Evolutionary conservation across 2,329 filamentous ascomycete genomes (phyloP), one percentile per base, ranked within the genome.

Genomic region (Coleophoma crateriformis): DNA sequence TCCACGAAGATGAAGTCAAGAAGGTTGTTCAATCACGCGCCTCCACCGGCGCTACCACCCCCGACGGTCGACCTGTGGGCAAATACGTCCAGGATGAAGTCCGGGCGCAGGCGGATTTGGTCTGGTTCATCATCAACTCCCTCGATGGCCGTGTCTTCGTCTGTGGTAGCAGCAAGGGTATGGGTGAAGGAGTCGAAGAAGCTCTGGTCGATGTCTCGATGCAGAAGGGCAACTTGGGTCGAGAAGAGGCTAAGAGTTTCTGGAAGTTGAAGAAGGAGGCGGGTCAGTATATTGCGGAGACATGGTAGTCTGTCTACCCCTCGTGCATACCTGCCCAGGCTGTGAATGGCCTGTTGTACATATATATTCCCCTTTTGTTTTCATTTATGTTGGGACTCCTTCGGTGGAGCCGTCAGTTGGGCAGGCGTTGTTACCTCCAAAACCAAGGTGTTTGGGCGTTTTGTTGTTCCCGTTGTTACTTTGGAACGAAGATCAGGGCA

Each of bases 21-120:
- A 86, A 83, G 39, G 87, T 94, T 1, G 85, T 91, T 11, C 82
- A 94, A 68, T 88, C 81, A 58, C 84, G 84, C 47, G 78, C 76
- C 45, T 88, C 87, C 42, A 42, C 17, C 11, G 27, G 39, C 12
- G 15, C 32, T 8, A 7, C 45, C 13, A 46, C 45, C 8, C 17
- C 17, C 15, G 52, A 48, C 11, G 60, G 58, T 8, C 54, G 45
- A 27, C 54, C 54, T 17, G 87, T 90, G 59, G 88, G 89, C 55
- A 85, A 87, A 57, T 99, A 99, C 64, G 94, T 99, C 2, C 94
- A 99, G 66, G 94, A 99, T 62, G 94, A 97, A 68, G 92, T 99
- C 8, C 77, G 81, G 11, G 79, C 88, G 56, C 94, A 97, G 67
- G 89, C 91, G 2, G 94, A 97, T 64, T 79, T 97, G n/a, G 92